Base-by-base conservation (phyloP, 148 eudicot species). In the Limonium bicolor region DNA sequence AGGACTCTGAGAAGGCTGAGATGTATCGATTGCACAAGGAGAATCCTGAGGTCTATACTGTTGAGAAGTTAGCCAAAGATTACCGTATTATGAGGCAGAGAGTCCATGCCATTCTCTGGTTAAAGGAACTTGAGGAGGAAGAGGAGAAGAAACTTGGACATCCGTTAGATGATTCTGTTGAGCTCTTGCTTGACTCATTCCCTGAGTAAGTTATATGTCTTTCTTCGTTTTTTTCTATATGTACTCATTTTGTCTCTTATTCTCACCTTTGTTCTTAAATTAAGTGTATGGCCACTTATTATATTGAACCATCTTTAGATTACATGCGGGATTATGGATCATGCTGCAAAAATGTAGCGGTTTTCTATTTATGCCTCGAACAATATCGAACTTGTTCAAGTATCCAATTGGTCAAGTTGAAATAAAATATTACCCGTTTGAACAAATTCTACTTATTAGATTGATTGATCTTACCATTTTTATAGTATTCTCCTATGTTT, bases 21-120 rank as follows among this genome's bases (percentile, higher is more conserved):
- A 84, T 90, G 85, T 90, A 84, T 37, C 55, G 63, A 58, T 62
- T 80, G 56, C 85, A 84, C 46, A 90, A 78, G 74, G 74, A 65
- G 58, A 81, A 90, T 41, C 99, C 95, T 0, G 94, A 80, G 63
- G 67, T 54, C 6, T 78, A 84, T 43, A 78, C 75, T 0, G 68
- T 90, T 7, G 99, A 84, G 51, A 73, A 58, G 46, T 38, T 90
- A 55, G 97, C 97, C 0, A 54, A 66, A 51, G 95, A 90, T 46
- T 90, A 73, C 19, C 61, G 93, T 53, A 73, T 90, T 27, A 75
- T 90, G 95, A 78, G 94, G 68, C 95, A 90, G 63, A 59, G 95
- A 36, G 99, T 90, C 13, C 78, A 73, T 36, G 95, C 95, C 0
- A 90, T 90, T 46, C 65, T 90, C 46, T 85, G 82, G 93, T 74